phyloP scores from a whole-genome alignment of 2,329 filamentous ascomycete species.

The Pezicula neosporulosa region DNA sequence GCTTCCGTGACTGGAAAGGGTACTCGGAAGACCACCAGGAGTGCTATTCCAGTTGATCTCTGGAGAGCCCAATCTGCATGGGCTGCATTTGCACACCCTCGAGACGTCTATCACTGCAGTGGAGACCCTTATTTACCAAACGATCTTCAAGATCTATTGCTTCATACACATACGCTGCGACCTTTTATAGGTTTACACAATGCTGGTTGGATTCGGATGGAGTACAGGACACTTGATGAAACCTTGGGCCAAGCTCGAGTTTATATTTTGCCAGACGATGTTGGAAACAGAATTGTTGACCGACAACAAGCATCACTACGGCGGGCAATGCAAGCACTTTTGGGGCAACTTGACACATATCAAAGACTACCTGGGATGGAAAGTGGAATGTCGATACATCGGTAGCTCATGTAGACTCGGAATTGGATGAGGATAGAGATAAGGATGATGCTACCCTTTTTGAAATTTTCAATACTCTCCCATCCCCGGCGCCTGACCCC shows the following conservation, averaged over 20 bases:
- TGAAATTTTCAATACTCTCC: constrained; percentile 69
- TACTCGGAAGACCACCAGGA: background rate
- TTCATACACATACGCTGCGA: constrained; percentile 10
- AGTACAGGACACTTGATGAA: constrained; percentile 19
- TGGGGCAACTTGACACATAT: constrained; percentile 56
- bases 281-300: constrained; percentile 48
- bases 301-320: constrained; percentile 42
- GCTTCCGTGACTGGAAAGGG: too few species aligned
- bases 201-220: constrained; percentile 26
- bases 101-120: constrained; percentile 7
- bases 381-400: constrained; percentile 14
- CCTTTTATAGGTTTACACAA: constrained; percentile 14
- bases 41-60: background rate
- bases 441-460: constrained; percentile 53
- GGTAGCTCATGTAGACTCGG: constrained; percentile 36
- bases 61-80: constrained; percentile 13
- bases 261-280: constrained; percentile 65
- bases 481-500: constrained; percentile 61
- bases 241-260: constrained; percentile 42
- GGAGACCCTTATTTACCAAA: constrained; percentile 7
- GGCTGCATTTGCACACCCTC: constrained; percentile 15
- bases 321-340: constrained; percentile 42
- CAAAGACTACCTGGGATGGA: constrained; percentile 52
- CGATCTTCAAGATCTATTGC: constrained; percentile 15
- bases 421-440: constrained; percentile 13